Conservation (phyloP, 2,329 filamentous ascomycete genomes). For the Fusarium fracticaudum region DNA sequence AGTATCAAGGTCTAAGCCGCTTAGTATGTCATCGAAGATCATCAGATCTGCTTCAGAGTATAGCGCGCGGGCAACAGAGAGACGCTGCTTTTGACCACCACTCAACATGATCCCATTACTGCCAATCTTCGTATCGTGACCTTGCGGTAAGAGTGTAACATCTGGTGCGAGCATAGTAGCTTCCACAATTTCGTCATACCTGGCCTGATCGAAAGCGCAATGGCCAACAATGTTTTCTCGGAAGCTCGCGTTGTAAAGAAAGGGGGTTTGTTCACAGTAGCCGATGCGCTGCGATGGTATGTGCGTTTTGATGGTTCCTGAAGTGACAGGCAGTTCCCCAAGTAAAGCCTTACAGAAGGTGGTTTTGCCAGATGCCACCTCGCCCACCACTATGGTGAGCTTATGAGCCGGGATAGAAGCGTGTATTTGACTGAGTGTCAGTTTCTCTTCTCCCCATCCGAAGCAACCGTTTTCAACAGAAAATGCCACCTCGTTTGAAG, state of each 20-base stretch:
- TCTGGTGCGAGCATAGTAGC: constrained; percentile 48
- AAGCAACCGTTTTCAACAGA: constrained; percentile 33
- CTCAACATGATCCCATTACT: constrained; percentile 54
- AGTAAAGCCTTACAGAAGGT: constrained; percentile 51
- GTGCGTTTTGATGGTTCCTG: constrained; percentile 22
- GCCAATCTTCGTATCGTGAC: constrained; percentile 52
- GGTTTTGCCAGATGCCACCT: constrained; percentile 50
- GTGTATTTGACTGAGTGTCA: constrained; percentile 31
- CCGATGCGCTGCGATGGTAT: constrained; percentile 36
- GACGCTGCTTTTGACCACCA: constrained; percentile 53
- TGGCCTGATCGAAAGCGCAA: constrained; percentile 41
- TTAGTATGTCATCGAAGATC: constrained; percentile 58
- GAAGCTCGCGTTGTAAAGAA: constrained; percentile 49
- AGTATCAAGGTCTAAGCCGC: constrained; percentile 56
- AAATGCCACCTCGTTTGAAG: constrained; percentile 1
- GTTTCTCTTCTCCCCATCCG: constrained; percentile 42
- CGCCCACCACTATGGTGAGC: constrained; percentile 51
- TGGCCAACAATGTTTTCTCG: constrained; percentile 52
- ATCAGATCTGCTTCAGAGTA: constrained; percentile 53
- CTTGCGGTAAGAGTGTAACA: constrained; percentile 45
- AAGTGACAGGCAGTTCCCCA: constrained; percentile 40
- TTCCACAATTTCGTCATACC: constrained; percentile 49
- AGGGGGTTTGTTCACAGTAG: constrained; percentile 48
- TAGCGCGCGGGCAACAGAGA: constrained; percentile 55
- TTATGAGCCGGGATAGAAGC: constrained; percentile 23